Evolutionary conservation across 2,329 filamentous ascomycete genomes (phyloP), one percentile per base, ranked within the genome.

Genomic region (Alternaria viburni): DNA sequence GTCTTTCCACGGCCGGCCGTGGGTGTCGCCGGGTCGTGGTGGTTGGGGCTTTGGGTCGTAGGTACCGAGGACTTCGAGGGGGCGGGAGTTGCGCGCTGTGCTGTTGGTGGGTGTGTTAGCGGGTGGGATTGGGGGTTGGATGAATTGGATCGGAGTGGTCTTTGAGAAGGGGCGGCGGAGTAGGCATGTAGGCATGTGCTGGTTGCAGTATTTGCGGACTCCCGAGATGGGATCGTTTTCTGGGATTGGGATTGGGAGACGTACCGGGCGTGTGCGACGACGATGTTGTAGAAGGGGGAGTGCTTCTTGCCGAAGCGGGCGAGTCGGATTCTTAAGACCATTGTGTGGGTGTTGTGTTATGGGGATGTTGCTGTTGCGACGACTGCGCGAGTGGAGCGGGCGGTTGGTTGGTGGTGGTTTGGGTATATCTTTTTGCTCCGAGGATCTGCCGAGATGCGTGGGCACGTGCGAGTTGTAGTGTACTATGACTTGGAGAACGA

Each of bases 261-360:
- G 69, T 87, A 96, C 92, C 94, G 90, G 50, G 94, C 94, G 77
- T 98, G 95, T 15, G 93, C 88, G 69, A 99, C 92, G 70, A 98
- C 93, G 68, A 99, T 97, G 84, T 99, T 99, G 87, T 97, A 99
- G 74, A 97, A 91, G 3, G 96, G 95, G n/a, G 88, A 80, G 79
- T 97, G 94, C 69, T 88, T 89, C 80, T 91, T 93, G 78, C 94
- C 93, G 80, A 98, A 97, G 80, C 96, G 94, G 73, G 96, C 92
- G 73, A 99, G 89, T 63, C 96, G 91, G 81, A 99, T 96, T 80
- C 92, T 92, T 76, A 99, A 87, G 66, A 98, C 95, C 96, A 99
- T 97, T 43, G 45, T 30, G 36, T n/a, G 3, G 17, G 46, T 36
- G 32, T 26, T 55, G 13, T 57, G 51, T 36, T 21, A 30, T 13